A percentile compares a stretch with the other conserved stretches of the same genome.
Conservation (phyloP, 768 basidiomycete genomes). For the Collybiopsis luxurians region DNA sequence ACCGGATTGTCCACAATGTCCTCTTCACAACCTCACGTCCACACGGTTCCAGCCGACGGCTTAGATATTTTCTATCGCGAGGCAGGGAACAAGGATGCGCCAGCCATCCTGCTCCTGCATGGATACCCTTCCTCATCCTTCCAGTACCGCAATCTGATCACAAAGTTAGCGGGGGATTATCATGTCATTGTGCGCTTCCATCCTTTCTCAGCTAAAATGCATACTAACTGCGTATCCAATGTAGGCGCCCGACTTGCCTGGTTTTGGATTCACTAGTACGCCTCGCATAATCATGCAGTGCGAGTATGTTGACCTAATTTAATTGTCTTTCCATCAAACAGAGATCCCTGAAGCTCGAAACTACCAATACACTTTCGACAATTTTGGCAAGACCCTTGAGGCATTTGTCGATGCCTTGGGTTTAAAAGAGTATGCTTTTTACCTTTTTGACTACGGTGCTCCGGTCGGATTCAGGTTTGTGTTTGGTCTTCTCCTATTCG, state of each 20-base stretch:
- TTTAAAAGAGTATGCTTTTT: conserved; percentile 38
- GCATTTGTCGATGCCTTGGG: conserved; percentile 37
- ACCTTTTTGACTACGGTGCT: conserved; percentile 51
- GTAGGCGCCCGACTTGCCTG: conserved; percentile 49
- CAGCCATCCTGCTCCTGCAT: conserved; percentile 43
- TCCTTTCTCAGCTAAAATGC: background rate
- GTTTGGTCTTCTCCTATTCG: background rate
- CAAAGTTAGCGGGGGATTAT: conserved; percentile 36
- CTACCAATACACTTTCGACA: conserved; percentile 41
- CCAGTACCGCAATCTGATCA: conserved; percentile 48
- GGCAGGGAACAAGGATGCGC: conserved; percentile 28
- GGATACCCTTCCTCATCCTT: conserved; percentile 49
- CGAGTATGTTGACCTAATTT: no score
- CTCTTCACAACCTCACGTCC: conserved; percentile 13
- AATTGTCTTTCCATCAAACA: background rate
- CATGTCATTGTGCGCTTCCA: conserved; percentile 30
- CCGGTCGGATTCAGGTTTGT: conserved; percentile 28
- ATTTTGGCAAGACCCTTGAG: conserved; percentile 34
- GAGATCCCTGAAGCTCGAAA: conserved; percentile 31
- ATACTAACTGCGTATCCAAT: background rate
- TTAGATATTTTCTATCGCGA: conserved; percentile 43
- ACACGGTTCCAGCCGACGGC: conserved; percentile 28
- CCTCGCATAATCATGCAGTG: background rate
- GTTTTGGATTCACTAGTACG: conserved; percentile 44
- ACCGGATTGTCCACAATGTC: no score